Percentiles rank a stretch among this genome's conserved stretches.
These are phyloP conservation scores for Lepiota brunneoincarnata DNA, from an alignment of 768 basidiomycete species.

Conservation along the genomic window DNA sequence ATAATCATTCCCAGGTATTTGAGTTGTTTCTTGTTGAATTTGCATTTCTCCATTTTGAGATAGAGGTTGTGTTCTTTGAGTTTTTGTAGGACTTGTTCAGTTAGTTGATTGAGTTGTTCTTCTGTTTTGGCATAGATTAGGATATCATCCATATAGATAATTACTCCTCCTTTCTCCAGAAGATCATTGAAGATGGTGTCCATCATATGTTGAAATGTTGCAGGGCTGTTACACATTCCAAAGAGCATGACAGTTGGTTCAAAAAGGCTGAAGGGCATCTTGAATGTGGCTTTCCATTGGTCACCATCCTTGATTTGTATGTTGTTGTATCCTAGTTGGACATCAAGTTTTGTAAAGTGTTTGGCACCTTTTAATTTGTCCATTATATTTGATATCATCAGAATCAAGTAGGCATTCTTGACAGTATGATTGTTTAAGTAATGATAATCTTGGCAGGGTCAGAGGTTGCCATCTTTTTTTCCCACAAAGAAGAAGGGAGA, in stretches of 20 bases:
- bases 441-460: slow-evolving; percentile 1
- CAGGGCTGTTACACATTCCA: slow-evolving; percentile 13
- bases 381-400: not conserved
- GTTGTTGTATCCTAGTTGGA: slow-evolving; percentile 30
- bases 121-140: slow-evolving; percentile 23
- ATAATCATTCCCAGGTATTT: slow-evolving; percentile 11
- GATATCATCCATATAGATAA: slow-evolving; percentile 42
- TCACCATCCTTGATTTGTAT: slow-evolving; percentile 32
- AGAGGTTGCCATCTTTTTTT: slow-evolving; percentile 11
- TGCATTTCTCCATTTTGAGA: slow-evolving; percentile 10
- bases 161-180: slow-evolving; percentile 24
- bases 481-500: slow-evolving; percentile 12
- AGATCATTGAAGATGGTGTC: too few relatives aligned
- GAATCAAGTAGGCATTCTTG: not conserved
- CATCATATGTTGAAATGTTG: slow-evolving; percentile 18
- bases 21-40: not conserved
- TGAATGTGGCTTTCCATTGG: slow-evolving; percentile 40
- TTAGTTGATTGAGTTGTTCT: not conserved
- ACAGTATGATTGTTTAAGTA: slow-evolving; percentile 1
- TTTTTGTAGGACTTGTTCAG: not conserved
- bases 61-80: not conserved
- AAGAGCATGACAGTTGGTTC: slow-evolving; percentile 19
- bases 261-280: slow-evolving; percentile 23
- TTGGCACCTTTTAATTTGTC: too few relatives aligned
- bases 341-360: slow-evolving; percentile 25